Base-by-base conservation (phyloP, 345 rosid species). In the Excoecaria agallocha region DNA sequence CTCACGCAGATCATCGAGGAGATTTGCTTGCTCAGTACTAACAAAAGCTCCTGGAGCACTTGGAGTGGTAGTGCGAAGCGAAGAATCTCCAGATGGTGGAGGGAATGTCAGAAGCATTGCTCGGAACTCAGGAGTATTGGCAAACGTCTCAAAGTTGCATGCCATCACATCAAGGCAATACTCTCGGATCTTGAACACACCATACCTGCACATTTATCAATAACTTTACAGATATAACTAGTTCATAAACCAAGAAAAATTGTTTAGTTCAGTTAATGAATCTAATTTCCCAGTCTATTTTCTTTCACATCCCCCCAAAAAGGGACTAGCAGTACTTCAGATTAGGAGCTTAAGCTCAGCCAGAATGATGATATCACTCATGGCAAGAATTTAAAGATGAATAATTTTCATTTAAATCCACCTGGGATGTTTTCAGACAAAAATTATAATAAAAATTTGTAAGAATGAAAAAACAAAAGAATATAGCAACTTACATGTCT, bases 41-140 rank as follows among this genome's bases (percentile, higher is more conserved):
- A 85, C 74, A 48, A 58, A 81, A 68, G 97, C 96, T 61, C 99
- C 98, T 17, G 97, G 97, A 65, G 96, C 98, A 80, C 93, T 93
- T 52, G 98, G 99, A 78, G 67, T 89, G 41, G 96, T 89, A 41
- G 98, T 93, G 13, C 98, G 91, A 66, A 89, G 88, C 0, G 97
- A 89, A 59, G 97, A 89, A 85, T 95, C 98, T 57, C 98, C 97
- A 52, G 98, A 93, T 61, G 98, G 99, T 19, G 98, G 97, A 56
- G 97, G 98, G 80, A 95, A 77, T 4, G 93, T 91, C 74, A 93
- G 82, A 76, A 95, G 93, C 94, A 93, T 89, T 76, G 94, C 93
- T 72, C 94, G 89, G 83, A 91, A 91, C 80, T 93, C 94, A 0
- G 69, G 78, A 11, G 92, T 89, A 61, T 89, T 90, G 0, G 96